Percentiles rank a stretch among this genome's conserved stretches.
Conservation (phyloP, 441 rosid genomes). For the Syzygium malaccense region DNA sequence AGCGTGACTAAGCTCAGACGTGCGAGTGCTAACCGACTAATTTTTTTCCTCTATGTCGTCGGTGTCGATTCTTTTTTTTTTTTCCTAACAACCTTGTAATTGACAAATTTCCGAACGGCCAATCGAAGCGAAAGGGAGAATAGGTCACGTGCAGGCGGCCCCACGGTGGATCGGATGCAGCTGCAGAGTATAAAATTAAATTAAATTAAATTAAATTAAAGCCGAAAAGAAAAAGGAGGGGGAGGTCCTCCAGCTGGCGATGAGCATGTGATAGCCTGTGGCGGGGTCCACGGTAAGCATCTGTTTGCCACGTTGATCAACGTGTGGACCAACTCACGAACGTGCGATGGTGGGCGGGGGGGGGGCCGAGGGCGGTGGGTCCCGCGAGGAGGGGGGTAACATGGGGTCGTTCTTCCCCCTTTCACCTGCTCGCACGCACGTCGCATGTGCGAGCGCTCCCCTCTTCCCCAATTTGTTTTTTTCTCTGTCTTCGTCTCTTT, state of each 20-base stretch:
- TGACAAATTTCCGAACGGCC: background rate
- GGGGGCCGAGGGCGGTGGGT: conserved; percentile 13
- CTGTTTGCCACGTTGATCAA: conserved; percentile 16
- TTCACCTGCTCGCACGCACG: conserved; percentile 52
- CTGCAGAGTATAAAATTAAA: background rate
- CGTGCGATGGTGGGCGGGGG: conserved; percentile 11
- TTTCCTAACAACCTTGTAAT: background rate
- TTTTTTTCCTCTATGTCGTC: background rate
- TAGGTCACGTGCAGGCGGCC: background rate
- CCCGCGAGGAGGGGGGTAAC: conserved; percentile 26
- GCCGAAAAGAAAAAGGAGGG: background rate
- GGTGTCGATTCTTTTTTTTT: background rate
- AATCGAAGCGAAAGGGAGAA: background rate
- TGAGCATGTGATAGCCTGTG: conserved; percentile 16
- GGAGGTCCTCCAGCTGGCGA: conserved; percentile 14
- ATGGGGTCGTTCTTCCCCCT: conserved; percentile 10
- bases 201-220: background rate
- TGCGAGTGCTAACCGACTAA: background rate
- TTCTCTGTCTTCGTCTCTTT: background rate
- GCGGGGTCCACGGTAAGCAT: conserved; percentile 24
- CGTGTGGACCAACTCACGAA: conserved; percentile 14
- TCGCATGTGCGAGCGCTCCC: conserved; percentile 38
- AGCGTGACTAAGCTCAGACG: background rate
- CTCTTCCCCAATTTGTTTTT: conserved; percentile 4
- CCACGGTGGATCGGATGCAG: background rate